Evolutionary conservation across 306 rosid genomes (phyloP).

Genomic region (Psophocarpus tetragonolobus): DNA sequence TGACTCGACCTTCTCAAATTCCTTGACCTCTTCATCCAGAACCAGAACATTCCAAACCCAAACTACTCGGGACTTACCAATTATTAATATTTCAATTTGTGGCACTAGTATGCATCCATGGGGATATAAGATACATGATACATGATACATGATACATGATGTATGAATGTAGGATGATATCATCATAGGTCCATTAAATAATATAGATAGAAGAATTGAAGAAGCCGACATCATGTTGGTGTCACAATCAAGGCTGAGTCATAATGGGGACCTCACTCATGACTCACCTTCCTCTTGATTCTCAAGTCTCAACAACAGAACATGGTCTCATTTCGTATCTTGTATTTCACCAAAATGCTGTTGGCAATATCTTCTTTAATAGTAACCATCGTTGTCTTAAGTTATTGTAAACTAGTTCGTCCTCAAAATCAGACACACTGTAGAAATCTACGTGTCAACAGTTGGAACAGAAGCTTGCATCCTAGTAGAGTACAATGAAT

Average conservation of each 20-base stretch:
- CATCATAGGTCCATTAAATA: not conserved
- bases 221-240: conserved; percentile 5
- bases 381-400: not conserved
- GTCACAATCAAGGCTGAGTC: conserved; percentile 56
- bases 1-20: not conserved
- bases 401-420: not conserved
- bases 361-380: not conserved
- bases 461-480: not conserved
- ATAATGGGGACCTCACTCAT: conserved; percentile 42
- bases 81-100: not conserved
- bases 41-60: conserved; percentile 13
- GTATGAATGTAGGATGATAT: not conserved
- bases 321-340: not conserved
- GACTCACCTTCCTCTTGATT: conserved; percentile 36
- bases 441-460: not conserved
- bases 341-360: not conserved
- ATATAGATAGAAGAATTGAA: conserved; percentile 17
- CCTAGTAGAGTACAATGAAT: not conserved
- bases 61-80: not conserved
- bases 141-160: not conserved
- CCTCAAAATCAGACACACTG: not conserved
- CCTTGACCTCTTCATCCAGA: not conserved
- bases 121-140: not conserved
- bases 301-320: not conserved
- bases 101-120: not conserved